A percentile compares a stretch with the other conserved stretches of the same genome.
phyloP scores from a whole-genome alignment of 2,329 filamentous ascomycete species.

The Alternaria sp. region DNA sequence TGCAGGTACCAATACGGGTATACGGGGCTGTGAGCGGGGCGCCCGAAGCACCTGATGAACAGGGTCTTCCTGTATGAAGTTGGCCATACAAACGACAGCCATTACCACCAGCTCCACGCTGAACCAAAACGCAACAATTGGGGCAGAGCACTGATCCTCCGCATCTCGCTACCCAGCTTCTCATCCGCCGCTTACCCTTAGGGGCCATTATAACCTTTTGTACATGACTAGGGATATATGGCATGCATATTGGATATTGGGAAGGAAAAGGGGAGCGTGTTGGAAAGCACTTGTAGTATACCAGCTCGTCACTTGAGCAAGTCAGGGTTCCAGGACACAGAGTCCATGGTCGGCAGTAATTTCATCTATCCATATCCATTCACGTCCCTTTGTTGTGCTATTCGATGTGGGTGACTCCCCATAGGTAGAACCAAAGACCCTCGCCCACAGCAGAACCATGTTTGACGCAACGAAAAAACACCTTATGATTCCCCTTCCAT shows the following conservation, averaged over 20 bases:
- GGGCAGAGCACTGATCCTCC: too few species aligned
- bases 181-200: neutral
- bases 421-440: neutral
- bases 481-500: neutral
- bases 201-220: neutral
- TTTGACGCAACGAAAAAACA: neutral
- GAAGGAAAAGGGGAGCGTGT: neutral
- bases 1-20: conserved; percentile 81
- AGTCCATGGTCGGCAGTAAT: neutral
- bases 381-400: neutral
- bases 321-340: neutral
- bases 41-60: conserved; percentile 36
- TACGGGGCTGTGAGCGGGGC: conserved; percentile 66
- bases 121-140: neutral
- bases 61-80: conserved; percentile 41
- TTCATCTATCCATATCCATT: neutral
- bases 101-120: neutral
- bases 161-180: neutral
- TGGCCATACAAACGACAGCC: neutral
- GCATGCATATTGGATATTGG: neutral
- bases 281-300: conserved; percentile 1
- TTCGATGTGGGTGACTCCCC: neutral
- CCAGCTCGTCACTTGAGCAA: conserved; percentile 2
- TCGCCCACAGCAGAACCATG: neutral
- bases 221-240: neutral